Conservation (phyloP, 2,329 filamentous ascomycete genomes). For the Pseudogymnoascus sp. region DNA sequence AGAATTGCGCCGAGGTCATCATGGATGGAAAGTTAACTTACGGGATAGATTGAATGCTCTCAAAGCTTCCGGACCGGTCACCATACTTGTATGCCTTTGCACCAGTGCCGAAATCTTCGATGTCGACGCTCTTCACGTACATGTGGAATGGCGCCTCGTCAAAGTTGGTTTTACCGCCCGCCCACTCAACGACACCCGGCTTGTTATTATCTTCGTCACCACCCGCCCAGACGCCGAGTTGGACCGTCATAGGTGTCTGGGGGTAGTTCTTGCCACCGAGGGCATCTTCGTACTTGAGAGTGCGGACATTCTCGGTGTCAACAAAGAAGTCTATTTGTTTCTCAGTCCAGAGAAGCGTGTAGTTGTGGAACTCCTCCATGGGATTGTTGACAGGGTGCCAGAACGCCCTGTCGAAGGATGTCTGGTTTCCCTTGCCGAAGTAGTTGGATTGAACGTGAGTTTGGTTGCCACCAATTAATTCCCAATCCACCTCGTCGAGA, state of each 20-base stretch:
- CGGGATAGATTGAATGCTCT: constrained; percentile 53
- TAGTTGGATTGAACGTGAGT: constrained; percentile 64
- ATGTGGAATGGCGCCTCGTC: constrained; percentile 61
- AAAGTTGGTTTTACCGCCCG: constrained; percentile 63
- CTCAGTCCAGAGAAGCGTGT: constrained; percentile 66
- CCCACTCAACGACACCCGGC: constrained; percentile 56
- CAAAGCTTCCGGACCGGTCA: constrained; percentile 52
- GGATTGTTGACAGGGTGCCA: constrained; percentile 52
- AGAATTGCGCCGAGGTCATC: background rate
- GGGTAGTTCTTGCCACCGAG: constrained; percentile 59
- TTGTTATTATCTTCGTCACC: constrained; percentile 47
- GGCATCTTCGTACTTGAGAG: constrained; percentile 52
- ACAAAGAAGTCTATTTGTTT: constrained; percentile 61
- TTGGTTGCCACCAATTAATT: constrained; percentile 63
- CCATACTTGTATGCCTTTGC: constrained; percentile 57
- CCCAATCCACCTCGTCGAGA: constrained; percentile 83
- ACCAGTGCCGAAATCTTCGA: constrained; percentile 52
- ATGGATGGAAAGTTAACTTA: constrained; percentile 33
- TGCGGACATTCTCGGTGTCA: constrained; percentile 59
- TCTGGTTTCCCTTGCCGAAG: constrained; percentile 65
- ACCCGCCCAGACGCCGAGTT: constrained; percentile 59
- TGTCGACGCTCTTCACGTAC: constrained; percentile 57
- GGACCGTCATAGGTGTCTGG: constrained; percentile 68
- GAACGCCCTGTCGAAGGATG: constrained; percentile 61
- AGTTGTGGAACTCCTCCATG: constrained; percentile 56